Percentiles rank a stretch among this genome's conserved stretches.
Evolutionary conservation across 208 protist genomes (phyloP).

Genomic region (Blastocrithidia nonstop): DNA sequence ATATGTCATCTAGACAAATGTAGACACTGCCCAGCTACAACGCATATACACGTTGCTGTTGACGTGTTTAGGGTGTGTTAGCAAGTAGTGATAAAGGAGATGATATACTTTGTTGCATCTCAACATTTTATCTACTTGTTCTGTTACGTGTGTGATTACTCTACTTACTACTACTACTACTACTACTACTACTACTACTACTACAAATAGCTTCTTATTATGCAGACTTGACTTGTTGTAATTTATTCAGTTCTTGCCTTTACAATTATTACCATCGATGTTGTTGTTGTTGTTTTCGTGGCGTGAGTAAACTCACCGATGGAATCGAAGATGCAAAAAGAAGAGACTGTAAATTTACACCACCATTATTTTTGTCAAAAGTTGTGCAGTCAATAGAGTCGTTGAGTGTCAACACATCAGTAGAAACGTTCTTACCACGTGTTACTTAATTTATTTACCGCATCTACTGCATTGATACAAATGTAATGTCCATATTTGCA

Average conservation of each 20-base stretch:
- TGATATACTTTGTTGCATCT: no score
- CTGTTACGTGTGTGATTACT: neutral
- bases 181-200: no score
- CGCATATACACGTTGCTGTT: slow-evolving; percentile 7
- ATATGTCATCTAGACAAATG: slow-evolving; percentile 55
- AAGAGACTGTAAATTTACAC: neutral
- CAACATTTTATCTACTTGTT: neutral
- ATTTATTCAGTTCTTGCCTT: no score
- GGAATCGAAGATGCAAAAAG: no score
- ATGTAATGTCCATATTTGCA: slow-evolving; percentile 23
- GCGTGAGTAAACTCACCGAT: no score
- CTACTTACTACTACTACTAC: no score
- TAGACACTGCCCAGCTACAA: slow-evolving; percentile 58
- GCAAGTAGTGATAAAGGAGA: no score
- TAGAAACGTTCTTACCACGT: slow-evolving; percentile 25
- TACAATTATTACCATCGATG: neutral
- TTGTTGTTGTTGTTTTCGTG: neutral
- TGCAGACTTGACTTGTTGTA: no score
- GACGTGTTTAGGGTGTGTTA: neutral
- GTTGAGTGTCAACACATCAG: slow-evolving; percentile 72
- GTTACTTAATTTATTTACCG: slow-evolving; percentile 21
- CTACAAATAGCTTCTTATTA: no score
- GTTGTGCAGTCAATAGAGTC: slow-evolving; percentile 3
- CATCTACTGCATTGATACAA: slow-evolving; percentile 34
- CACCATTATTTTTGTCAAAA: neutral